Evolutionary conservation across 345 rosid genomes (phyloP).

Genomic region (Syzygium oleosum): DNA sequence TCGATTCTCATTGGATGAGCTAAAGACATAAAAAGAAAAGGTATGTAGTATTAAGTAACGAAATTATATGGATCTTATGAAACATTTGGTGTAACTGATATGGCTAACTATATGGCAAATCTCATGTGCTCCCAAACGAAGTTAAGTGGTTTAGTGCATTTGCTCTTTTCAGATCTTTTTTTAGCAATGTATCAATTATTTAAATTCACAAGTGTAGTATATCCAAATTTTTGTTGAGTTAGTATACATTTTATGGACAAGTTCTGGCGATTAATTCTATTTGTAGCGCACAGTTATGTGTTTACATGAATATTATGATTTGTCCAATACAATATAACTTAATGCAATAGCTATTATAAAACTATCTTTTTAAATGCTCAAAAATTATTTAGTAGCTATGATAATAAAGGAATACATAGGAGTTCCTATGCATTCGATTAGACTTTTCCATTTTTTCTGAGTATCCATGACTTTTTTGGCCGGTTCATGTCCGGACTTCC

Average conservation of each 20-base stretch:
- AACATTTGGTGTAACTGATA: no score
- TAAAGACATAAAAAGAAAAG: no score
- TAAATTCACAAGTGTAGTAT: no score
- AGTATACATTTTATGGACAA: neutral
- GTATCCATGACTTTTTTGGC: neutral
- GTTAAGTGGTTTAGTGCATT: neutral
- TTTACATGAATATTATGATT: neutral
- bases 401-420: neutral
- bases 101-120: no score
- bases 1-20: no score
- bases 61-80: no score
- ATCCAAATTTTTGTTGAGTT: neutral
- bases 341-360: neutral
- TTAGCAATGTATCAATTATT: no score
- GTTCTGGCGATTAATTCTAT: neutral
- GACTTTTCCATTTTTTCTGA: neutral
- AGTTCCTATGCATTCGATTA: neutral
- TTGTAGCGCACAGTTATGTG: neutral
- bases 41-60: no score
- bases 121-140: no score
- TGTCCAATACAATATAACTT: neutral
- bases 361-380: neutral
- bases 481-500: no score
- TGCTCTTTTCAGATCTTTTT: accelerated
- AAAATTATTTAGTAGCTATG: neutral